Percentiles rank a stretch among this genome's conserved stretches.
phyloP scores from a whole-genome alignment of 352 stramenopile genomes.

The Discostella stelligera region DNA sequence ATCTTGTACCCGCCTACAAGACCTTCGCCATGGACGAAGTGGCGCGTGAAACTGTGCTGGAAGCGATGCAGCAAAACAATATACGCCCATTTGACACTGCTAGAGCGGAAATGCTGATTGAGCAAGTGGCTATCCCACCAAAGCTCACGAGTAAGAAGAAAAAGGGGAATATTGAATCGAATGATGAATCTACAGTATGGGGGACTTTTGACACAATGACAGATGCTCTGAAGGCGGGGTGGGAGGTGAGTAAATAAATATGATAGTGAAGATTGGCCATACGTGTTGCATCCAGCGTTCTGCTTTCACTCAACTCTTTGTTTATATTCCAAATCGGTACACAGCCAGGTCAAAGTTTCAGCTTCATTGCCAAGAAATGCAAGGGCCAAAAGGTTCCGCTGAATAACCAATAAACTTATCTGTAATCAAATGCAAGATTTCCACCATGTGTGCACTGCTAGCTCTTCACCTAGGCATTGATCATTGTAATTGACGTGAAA shows the following conservation, averaged over 20 bases:
- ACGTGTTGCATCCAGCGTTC: conserved; percentile 6
- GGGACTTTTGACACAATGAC: conserved; percentile 70
- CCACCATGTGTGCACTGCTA: no score
- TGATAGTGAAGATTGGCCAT: background rate
- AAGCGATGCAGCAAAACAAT: conserved; percentile 81
- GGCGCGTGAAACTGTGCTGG: conserved; percentile 70
- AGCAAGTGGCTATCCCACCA: conserved; percentile 62
- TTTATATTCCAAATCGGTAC: conserved; percentile 4
- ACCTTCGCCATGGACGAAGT: conserved; percentile 81
- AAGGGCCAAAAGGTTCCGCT: conserved; percentile 73
- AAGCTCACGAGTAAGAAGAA: conserved; percentile 54
- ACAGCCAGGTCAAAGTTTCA: conserved; percentile 76
- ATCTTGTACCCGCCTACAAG: conserved; percentile 75
- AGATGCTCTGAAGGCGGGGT: conserved; percentile 73
- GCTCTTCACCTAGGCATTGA: background rate
- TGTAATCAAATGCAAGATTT: no score
- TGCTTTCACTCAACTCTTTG: conserved; percentile 5
- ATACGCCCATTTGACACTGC: conserved; percentile 74
- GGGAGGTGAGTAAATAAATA: conserved; percentile 53
- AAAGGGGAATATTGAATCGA: conserved; percentile 57
- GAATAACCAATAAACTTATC: conserved; percentile 1
- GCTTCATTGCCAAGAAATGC: conserved; percentile 72
- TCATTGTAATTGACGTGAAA: background rate
- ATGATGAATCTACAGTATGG: conserved; percentile 49
- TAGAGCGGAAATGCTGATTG: conserved; percentile 60